phyloP scores from a whole-genome alignment of 2,329 filamentous ascomycete genomes.

The Xenoacremonium recifei region DNA sequence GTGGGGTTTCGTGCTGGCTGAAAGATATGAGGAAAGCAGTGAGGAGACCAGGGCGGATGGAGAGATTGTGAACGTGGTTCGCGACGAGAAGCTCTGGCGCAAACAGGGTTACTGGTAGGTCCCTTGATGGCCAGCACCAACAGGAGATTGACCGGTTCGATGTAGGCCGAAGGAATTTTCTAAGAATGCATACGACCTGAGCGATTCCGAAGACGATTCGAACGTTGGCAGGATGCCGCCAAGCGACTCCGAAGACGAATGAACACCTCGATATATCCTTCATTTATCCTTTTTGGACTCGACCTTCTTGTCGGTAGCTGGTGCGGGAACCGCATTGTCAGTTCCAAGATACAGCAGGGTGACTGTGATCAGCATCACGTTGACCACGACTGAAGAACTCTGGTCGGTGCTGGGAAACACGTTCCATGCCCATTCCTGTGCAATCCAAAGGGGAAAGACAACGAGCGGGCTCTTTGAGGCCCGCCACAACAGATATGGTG shows the following conservation, averaged over 20 bases:
- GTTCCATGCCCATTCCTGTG: slow-evolving; percentile 94
- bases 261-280: slow-evolving; percentile 21
- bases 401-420: slow-evolving; percentile 73
- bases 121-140: not conserved
- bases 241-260: slow-evolving; percentile 72
- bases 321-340: slow-evolving; percentile 35
- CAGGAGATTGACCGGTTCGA: slow-evolving; percentile 16
- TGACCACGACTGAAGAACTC: slow-evolving; percentile 65
- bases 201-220: slow-evolving; percentile 73
- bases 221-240: slow-evolving; percentile 83
- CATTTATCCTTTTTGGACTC: slow-evolving; percentile 33
- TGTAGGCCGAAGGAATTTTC: slow-evolving; percentile 76
- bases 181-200: slow-evolving; percentile 61
- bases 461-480: slow-evolving; percentile 66
- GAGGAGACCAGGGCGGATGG: slow-evolving; percentile 78
- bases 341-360: slow-evolving; percentile 60
- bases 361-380: slow-evolving; percentile 66
- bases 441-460: slow-evolving; percentile 68
- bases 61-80: slow-evolving; percentile 89
- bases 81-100: slow-evolving; percentile 88
- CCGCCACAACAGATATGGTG: slow-evolving; percentile 83
- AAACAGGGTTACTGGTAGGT: slow-evolving; percentile 81
- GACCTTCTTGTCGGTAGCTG: slow-evolving; percentile 10
- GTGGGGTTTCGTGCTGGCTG: slow-evolving; percentile 82
- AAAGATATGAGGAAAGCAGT: slow-evolving; percentile 61